Percentiles rank a stretch among this genome's conserved stretches.
These are phyloP conservation scores for Magnolia kwangsiensis DNA, from an alignment of 164 flowering plant genomes.

Conservation along the genomic window DNA sequence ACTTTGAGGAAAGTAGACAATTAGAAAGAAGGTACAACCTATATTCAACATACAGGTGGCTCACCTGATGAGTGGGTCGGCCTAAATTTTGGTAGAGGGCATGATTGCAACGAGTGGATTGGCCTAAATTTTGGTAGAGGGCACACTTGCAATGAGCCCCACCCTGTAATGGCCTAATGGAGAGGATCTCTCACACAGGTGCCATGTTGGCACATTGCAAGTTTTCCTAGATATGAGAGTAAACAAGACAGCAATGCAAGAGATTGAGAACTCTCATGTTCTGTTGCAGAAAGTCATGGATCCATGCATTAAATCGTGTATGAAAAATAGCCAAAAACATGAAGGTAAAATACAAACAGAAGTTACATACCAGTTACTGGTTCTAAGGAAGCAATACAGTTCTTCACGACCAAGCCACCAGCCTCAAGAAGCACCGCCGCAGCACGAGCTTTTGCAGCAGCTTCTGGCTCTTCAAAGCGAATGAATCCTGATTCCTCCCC, in stretches of 20 bases:
- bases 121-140: too few species aligned
- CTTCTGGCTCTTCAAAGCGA: slow-evolving; percentile 12
- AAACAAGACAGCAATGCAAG: neutral
- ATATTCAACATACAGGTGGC: too few species aligned
- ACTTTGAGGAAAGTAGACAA: too few species aligned
- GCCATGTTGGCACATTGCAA: neutral
- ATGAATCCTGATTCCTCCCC: slow-evolving; percentile 14
- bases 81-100: too few species aligned
- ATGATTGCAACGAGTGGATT: too few species aligned
- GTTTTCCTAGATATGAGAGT: neutral
- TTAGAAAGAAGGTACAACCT: too few species aligned
- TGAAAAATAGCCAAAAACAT: neutral
- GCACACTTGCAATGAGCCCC: neutral
- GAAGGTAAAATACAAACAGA: neutral
- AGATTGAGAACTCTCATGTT: neutral
- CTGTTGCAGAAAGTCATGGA: neutral
- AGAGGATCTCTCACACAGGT: neutral
- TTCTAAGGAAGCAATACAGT: slow-evolving; percentile 5
- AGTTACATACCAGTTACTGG: slow-evolving; percentile 8
- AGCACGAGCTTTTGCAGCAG: slow-evolving; percentile 8
- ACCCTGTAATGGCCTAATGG: neutral
- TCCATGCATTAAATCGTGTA: neutral
- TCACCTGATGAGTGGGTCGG: too few species aligned
- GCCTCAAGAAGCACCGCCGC: slow-evolving; percentile 1
- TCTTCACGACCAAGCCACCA: slow-evolving; percentile 11